Conservation (phyloP, 2,329 filamentous ascomycete genomes). For the Teratosphaeria pseudoeucalypti region DNA sequence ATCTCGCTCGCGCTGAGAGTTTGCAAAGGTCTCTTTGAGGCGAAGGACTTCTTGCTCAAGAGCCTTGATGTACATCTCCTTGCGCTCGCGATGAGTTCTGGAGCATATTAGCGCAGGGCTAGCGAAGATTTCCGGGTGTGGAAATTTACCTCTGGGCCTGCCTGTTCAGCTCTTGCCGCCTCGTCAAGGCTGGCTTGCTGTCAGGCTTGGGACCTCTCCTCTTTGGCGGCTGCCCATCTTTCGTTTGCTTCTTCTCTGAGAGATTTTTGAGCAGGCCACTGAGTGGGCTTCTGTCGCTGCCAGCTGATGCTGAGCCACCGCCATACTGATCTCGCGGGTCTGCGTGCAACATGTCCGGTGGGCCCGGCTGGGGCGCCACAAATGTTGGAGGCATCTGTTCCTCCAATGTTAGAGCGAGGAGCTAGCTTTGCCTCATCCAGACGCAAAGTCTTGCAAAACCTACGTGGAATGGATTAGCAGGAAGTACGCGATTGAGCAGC, state of each 20-base stretch:
- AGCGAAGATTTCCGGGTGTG: neutral
- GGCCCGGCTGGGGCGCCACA: neutral
- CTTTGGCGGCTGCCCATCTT: constrained; percentile 80
- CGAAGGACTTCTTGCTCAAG: constrained; percentile 85
- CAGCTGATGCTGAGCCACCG: neutral
- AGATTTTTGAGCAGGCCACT: constrained; percentile 51
- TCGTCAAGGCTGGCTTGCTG: constrained; percentile 84
- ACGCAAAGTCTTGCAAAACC: neutral
- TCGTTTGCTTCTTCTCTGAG: constrained; percentile 64
- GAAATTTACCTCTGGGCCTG: constrained; percentile 76
- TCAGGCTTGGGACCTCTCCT: constrained; percentile 91
- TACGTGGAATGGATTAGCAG: neutral
- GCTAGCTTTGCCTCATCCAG: neutral
- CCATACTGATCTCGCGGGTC: neutral
- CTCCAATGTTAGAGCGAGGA: neutral
- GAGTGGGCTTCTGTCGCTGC: constrained; percentile 6
- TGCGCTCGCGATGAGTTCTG: constrained; percentile 92
- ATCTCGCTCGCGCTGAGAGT: constrained; percentile 64
- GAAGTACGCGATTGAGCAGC: neutral
- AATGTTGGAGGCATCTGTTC: neutral
- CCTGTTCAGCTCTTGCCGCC: constrained; percentile 85
- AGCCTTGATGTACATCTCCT: constrained; percentile 90
- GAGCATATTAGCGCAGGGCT: constrained; percentile 1
- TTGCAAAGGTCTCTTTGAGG: constrained; percentile 74
- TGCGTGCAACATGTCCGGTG: neutral